These are phyloP conservation scores for Termitomyces titanicus DNA, from an alignment of 768 basidiomycete genomes.

Conservation along the genomic window DNA sequence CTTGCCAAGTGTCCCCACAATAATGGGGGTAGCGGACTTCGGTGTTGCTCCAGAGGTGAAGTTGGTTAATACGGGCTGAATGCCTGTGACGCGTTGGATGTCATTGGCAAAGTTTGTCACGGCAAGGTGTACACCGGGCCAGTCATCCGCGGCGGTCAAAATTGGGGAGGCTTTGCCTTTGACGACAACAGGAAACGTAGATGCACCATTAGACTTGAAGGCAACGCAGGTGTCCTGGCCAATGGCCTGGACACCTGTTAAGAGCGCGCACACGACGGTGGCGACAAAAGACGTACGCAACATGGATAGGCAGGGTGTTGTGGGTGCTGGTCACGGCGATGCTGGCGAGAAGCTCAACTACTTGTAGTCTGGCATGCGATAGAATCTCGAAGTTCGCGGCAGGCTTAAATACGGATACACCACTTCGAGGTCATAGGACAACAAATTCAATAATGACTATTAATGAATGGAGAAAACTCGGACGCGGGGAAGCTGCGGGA, in stretches of 20 bases:
- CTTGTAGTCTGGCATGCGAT: neutral
- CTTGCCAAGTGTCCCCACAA: conserved; percentile 63
- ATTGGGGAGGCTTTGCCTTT: conserved; percentile 45
- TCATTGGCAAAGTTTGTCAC: conserved; percentile 59
- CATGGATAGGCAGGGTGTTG: conserved; percentile 2
- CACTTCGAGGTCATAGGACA: neutral
- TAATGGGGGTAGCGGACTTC: conserved; percentile 41
- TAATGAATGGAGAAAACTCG: neutral
- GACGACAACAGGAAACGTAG: conserved; percentile 41
- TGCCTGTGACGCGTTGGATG: conserved; percentile 56
- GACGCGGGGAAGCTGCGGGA: neutral
- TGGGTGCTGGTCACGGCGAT: neutral
- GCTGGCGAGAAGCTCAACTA: neutral
- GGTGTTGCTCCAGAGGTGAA: conserved; percentile 34
- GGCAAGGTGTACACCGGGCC: conserved; percentile 60
- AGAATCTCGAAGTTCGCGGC: neutral
- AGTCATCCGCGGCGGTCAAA: conserved; percentile 51
- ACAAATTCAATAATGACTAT: neutral
- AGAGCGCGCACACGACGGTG: conserved; percentile 9
- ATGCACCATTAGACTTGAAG: conserved; percentile 31
- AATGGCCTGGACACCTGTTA: conserved; percentile 31
- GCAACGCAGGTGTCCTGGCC: conserved; percentile 48
- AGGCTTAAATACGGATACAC: neutral
- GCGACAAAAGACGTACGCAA: conserved; percentile 10
- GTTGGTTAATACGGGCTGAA: conserved; percentile 48